Percentiles rank a stretch among this genome's conserved stretches.
phyloP scores from a whole-genome alignment of 1,284 basidiomycete genomes.

The Puccinia polysora region DNA sequence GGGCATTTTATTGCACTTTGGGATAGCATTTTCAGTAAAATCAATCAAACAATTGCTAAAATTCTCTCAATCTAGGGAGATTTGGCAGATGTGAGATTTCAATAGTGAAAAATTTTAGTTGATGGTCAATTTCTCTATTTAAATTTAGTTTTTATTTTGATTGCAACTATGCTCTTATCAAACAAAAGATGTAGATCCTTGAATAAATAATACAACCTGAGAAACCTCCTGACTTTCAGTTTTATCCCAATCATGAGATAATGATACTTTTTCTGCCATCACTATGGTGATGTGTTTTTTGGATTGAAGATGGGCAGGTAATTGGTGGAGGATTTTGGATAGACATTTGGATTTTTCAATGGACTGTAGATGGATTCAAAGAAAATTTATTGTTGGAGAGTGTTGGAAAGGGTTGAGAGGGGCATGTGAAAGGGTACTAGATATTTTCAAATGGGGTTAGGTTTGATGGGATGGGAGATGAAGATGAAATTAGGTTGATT shows the following conservation, averaged over 20 bases:
- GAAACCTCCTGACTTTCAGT: constrained; percentile 78
- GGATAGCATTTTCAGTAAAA: constrained; percentile 89
- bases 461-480: no score
- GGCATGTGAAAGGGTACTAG: no score
- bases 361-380: no score
- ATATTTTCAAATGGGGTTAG: no score
- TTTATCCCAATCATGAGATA: constrained; percentile 94
- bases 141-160: constrained; percentile 10
- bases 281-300: constrained; percentile 95
- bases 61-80: constrained; percentile 89
- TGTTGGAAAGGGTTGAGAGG: no score
- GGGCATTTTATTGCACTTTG: constrained; percentile 90
- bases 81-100: constrained; percentile 78
- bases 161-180: constrained; percentile 3
- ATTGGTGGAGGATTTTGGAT: no score
- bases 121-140: background rate
- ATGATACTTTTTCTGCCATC: constrained; percentile 94
- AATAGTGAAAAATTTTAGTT: background rate
- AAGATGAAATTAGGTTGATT: no score
- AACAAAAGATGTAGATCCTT: constrained; percentile 78
- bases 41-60: constrained; percentile 93
- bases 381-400: no score
- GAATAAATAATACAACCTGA: constrained; percentile 88
- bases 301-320: no score
- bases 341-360: no score